Evolutionary conservation across 176 grass and related monocot genomes (phyloP).

Genomic region (Stipa capillata): DNA sequence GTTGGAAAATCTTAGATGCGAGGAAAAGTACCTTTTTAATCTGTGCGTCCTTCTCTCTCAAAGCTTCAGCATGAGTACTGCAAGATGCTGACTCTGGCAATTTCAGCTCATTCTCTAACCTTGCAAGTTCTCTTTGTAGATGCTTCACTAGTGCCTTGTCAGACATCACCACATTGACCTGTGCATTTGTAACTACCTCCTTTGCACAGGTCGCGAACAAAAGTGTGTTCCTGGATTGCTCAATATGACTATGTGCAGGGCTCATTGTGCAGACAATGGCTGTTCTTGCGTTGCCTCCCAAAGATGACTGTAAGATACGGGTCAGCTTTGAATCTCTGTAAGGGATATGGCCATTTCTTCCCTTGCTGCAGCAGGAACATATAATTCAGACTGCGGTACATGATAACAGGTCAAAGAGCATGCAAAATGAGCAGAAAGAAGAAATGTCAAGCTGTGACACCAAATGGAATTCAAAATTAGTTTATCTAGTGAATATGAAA

Average conservation of each 20-base stretch:
- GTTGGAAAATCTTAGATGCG: background rate
- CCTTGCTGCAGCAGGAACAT: slow-evolving; percentile 55
- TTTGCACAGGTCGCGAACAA: slow-evolving; percentile 89
- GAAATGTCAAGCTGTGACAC: background rate
- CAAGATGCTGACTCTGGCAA: slow-evolving; percentile 31
- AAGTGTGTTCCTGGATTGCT: slow-evolving; percentile 93
- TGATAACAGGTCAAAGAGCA: background rate
- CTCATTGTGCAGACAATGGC: slow-evolving; percentile 96
- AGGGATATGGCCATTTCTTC: slow-evolving; percentile 80
- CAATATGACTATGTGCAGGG: slow-evolving; percentile 70
- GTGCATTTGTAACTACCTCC: slow-evolving; percentile 86
- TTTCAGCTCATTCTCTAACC: slow-evolving; percentile 69
- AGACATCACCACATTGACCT: slow-evolving; percentile 95
- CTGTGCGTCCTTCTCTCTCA: slow-evolving; percentile 71
- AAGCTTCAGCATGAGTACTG: slow-evolving; percentile 46
- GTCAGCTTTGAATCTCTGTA: slow-evolving; percentile 96
- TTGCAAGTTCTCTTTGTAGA: slow-evolving; percentile 77
- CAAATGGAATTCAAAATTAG: background rate
- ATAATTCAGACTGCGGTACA: slow-evolving; percentile 7
- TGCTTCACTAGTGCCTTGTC: slow-evolving; percentile 88
- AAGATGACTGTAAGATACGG: slow-evolving; percentile 72
- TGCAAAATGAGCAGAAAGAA: background rate
- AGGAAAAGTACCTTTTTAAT: slow-evolving; percentile 61
- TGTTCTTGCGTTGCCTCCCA: slow-evolving; percentile 89
- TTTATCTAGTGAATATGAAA: background rate